Base-by-base conservation (phyloP, 371 early-diverging fungal species). In the Zancudomyces culisetae region DNA sequence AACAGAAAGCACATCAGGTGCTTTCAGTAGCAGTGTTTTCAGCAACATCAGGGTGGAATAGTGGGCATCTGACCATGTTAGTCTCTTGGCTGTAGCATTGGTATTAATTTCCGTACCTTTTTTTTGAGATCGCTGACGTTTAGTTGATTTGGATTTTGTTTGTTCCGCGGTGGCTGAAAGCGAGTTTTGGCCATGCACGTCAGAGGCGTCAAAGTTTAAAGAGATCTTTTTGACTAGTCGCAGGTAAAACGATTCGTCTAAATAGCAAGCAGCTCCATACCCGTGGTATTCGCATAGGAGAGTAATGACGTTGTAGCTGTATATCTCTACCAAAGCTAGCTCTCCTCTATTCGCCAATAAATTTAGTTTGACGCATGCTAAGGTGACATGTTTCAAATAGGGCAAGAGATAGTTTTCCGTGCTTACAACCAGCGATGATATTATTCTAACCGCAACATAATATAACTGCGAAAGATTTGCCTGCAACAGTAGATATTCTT, bases 401-500 rank as follows among this genome's bases (percentile, higher is more conserved):
- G 35, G 35, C 10, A 35, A 10, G 6, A 35, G 15, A 35, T 6
- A 35, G 6, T 6, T 35, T 35, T 35, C 10, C 6, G 15, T 6
- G 15, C 48, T 24, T 21, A 24, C 24, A 47, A 47, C 48, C 48
- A 47, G 26, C 28, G 27, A 4, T 26, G 48, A n/a, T 3, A 24
- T 47, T 24, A 47, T 18, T 6, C 48, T 2, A 23, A 6, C 18
- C 12, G 48, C 48, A n/a, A 47, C 3, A 4, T 22, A 27, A 28
- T 47, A n/a, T n/a, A 47, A 24, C 27, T 47, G n/a, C 2, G 48
- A n/a, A 12, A 24, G 3, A 47, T 22, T 2, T 23, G 26, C 6
- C 4, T 47, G 48, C 22, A 47, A n/a, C 27, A 47, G 48, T 18
- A 22, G 3, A n/a, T 47, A 47, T 27, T 47, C 48, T 24, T 47